A percentile compares a stretch with the other conserved stretches of the same genome.
These are phyloP conservation scores for Choiromyces venosus DNA, from an alignment of 495 filamentous ascomycete genomes.

Conservation along the genomic window DNA sequence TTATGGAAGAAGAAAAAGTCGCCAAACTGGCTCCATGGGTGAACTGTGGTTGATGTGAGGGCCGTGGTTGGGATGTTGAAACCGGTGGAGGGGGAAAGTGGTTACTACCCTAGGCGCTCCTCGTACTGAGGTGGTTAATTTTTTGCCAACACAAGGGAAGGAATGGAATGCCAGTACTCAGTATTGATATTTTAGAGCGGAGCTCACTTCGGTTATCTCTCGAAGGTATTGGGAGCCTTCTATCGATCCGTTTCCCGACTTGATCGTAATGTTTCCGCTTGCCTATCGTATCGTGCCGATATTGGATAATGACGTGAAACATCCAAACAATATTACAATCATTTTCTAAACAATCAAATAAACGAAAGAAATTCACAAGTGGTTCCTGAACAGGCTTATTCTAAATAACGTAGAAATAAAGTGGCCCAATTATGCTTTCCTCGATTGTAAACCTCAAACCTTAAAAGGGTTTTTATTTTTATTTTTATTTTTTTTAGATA, in stretches of 20 bases:
- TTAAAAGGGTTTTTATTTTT: neutral
- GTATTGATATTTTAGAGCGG: neutral
- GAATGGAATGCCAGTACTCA: neutral
- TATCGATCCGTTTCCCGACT: neutral
- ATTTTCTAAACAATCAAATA: neutral
- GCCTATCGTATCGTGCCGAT: neutral
- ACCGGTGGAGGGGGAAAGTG: neutral
- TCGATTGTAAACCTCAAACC: neutral
- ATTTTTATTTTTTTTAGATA: too few relatives aligned
- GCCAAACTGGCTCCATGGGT: neutral
- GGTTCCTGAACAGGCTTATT: neutral
- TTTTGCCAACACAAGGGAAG: neutral
- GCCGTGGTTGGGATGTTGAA: neutral
- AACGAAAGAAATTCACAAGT: conserved; percentile 1
- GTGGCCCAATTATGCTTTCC: neutral
- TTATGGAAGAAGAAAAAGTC: neutral
- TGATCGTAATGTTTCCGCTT: neutral
- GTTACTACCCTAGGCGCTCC: neutral
- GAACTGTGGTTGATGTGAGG: neutral
- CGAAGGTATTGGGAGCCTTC: neutral
- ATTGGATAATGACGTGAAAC: neutral
- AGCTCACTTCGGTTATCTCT: neutral
- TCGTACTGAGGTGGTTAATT: neutral
- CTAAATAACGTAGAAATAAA: neutral
- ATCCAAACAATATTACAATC: neutral